Percentiles rank a stretch among this genome's conserved stretches.
Conservation (phyloP, 2,329 filamentous ascomycete species). For the Pseudogymnoascus pannorum region DNA sequence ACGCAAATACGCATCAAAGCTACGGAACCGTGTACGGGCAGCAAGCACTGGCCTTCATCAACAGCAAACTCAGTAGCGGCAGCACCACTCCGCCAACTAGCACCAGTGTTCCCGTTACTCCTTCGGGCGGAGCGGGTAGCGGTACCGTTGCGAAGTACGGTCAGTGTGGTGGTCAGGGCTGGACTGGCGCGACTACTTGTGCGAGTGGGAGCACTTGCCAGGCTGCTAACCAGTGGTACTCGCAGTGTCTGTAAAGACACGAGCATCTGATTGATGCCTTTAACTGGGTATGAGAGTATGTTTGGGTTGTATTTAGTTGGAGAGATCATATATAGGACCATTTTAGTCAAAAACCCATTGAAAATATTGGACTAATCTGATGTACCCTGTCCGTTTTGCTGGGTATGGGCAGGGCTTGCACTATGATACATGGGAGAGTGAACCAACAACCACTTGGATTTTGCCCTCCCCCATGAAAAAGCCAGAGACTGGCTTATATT, state of each 20-base stretch:
- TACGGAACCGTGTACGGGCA: slow-evolving; percentile 51
- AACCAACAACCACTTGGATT: not conserved
- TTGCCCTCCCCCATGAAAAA: not conserved
- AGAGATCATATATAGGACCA: slow-evolving; percentile 18
- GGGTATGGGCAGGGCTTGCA: no score
- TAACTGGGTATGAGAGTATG: not conserved
- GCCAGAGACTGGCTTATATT: not conserved
- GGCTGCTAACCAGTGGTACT: slow-evolving; percentile 18
- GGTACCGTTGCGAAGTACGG: slow-evolving; percentile 17
- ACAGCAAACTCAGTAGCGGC: slow-evolving; percentile 37
- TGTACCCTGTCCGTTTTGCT: not conserved
- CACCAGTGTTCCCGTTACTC: not conserved
- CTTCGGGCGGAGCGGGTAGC: not conserved
- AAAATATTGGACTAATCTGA: not conserved
- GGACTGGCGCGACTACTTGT: slow-evolving; percentile 17
- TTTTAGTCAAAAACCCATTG: not conserved
- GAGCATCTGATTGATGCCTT: not conserved
- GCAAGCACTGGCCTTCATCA: slow-evolving; percentile 49
- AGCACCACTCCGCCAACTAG: slow-evolving; percentile 16
- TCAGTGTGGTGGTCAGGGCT: slow-evolving; percentile 23
- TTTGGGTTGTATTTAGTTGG: not conserved
- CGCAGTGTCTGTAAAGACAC: slow-evolving; percentile 15
- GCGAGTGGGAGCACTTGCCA: slow-evolving; percentile 15
- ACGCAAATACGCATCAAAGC: slow-evolving; percentile 47
- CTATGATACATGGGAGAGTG: not conserved